A percentile compares a stretch with the other conserved stretches of the same genome.
Evolutionary conservation across 495 filamentous ascomycete species (phyloP).

Genomic region (Haplographium delicatum): DNA sequence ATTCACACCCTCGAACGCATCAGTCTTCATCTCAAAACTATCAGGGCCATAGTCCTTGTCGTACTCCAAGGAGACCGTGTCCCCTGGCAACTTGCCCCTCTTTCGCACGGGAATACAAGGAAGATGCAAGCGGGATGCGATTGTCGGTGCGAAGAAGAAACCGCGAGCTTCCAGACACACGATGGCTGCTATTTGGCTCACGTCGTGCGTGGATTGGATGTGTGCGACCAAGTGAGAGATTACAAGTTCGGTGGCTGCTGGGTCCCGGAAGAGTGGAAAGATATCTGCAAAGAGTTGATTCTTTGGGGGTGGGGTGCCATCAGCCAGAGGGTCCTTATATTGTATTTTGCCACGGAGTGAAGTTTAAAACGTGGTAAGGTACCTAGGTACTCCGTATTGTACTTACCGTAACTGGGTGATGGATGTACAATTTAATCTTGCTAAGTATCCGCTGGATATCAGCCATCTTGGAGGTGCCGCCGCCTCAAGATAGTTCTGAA

Average conservation of each 20-base stretch:
- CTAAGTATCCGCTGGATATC: slow-evolving; percentile 9
- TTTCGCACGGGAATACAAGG: slow-evolving; percentile 17
- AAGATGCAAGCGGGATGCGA: slow-evolving; percentile 9
- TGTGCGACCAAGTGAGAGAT: slow-evolving; percentile 14
- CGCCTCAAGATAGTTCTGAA: neutral
- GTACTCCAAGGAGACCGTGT: slow-evolving; percentile 1
- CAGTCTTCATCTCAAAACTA: slow-evolving; percentile 19
- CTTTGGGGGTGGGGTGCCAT: slow-evolving; percentile 1
- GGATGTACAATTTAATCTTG: slow-evolving; percentile 10
- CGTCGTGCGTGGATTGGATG: slow-evolving; percentile 6
- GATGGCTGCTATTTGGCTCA: slow-evolving; percentile 4
- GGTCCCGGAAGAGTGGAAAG: slow-evolving; percentile 18
- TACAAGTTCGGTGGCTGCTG: slow-evolving; percentile 12
- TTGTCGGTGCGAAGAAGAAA: slow-evolving; percentile 17
- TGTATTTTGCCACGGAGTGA: too few species aligned
- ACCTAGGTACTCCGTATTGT: neutral
- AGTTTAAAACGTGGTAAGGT: too few species aligned
- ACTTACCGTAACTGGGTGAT: slow-evolving; percentile 12
- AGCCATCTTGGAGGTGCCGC: slow-evolving; percentile 8
- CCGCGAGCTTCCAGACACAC: slow-evolving; percentile 19
- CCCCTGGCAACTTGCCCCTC: slow-evolving; percentile 14
- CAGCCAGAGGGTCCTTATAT: neutral
- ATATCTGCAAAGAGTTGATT: slow-evolving; percentile 18
- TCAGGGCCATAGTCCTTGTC: slow-evolving; percentile 17
- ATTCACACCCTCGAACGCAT: slow-evolving; percentile 19